These are phyloP conservation scores for Golovinomyces cichoracearum DNA, from an alignment of 2,329 filamentous ascomycete species.

Conservation along the genomic window DNA sequence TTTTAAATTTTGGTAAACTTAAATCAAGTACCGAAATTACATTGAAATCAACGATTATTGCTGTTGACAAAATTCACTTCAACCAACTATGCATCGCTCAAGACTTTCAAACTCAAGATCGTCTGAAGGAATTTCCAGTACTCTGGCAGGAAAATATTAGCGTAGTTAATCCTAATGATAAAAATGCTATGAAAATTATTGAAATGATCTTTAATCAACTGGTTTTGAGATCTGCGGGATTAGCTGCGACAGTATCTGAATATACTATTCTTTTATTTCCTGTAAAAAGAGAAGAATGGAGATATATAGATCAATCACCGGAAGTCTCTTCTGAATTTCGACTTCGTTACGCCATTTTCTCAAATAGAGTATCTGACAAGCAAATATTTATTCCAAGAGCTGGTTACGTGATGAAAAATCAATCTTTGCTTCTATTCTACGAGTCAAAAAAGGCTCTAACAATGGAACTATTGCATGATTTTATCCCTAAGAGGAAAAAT, in stretches of 20 bases:
- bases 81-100: constrained; percentile 9
- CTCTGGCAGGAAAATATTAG: constrained; percentile 6
- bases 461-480: constrained; percentile 4
- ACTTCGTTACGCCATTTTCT: constrained; percentile 11
- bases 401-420: not conserved
- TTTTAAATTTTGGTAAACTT: constrained; percentile 8
- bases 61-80: constrained; percentile 6
- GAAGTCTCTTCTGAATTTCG: constrained; percentile 1
- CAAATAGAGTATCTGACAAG: not conserved
- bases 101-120: constrained; percentile 8
- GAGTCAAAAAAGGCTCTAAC: constrained; percentile 4
- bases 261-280: constrained; percentile 12
- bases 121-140: not conserved
- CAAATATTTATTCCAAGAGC: not conserved
- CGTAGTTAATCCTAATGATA: constrained; percentile 2
- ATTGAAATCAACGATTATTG: constrained; percentile 5
- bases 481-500: constrained; percentile 2
- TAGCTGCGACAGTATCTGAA: constrained; percentile 5
- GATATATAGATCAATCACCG: constrained; percentile 7
- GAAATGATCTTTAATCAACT: constrained; percentile 8
- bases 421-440: constrained; percentile 5
- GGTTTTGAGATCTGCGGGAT: constrained; percentile 5
- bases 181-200: constrained; percentile 3
- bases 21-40: constrained; percentile 1
- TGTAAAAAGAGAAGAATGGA: constrained; percentile 11